Evolutionary conservation across 2,329 filamentous ascomycete genomes (phyloP).

Genomic region (Alternaria triticina): DNA sequence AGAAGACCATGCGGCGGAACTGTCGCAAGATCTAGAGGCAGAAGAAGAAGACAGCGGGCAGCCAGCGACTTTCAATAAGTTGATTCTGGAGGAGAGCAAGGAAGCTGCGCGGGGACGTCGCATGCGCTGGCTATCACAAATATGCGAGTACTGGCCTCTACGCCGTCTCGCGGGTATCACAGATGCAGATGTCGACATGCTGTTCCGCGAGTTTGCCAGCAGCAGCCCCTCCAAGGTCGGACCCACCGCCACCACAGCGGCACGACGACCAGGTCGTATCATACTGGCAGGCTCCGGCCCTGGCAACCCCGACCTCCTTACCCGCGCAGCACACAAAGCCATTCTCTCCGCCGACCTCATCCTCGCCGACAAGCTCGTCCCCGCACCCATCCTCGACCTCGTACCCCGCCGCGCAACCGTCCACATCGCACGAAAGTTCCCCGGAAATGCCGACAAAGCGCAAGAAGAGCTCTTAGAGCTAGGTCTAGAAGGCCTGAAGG

Average conservation of each 20-base stretch:
- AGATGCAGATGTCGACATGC: conserved; percentile 76
- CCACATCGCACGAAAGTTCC: conserved; percentile 95
- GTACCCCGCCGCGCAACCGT: conserved; percentile 89
- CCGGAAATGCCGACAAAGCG: conserved; percentile 91
- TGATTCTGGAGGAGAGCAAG: conserved; percentile 76
- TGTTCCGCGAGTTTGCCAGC: conserved; percentile 74
- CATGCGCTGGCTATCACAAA: conserved; percentile 91
- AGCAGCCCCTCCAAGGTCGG: conserved; percentile 45
- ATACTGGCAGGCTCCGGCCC: conserved; percentile 92
- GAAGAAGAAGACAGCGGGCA: conserved; percentile 74
- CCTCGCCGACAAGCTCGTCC: conserved; percentile 85
- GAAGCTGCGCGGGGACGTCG: conserved; percentile 78
- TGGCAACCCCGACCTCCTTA: conserved; percentile 90
- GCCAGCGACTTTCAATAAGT: conserved; percentile 79
- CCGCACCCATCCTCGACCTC: conserved; percentile 82
- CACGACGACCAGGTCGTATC: conserved; percentile 66
- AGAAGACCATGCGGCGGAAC: conserved; percentile 58
- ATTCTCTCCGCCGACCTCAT: conserved; percentile 78
- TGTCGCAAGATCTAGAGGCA: conserved; percentile 53
- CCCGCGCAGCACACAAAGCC: conserved; percentile 78
- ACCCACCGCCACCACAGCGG: conserved; percentile 23
- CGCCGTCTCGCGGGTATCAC: conserved; percentile 78
- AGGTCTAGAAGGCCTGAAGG: conserved; percentile 71
- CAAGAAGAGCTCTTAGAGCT: conserved; percentile 86
- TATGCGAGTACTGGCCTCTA: conserved; percentile 98